Evolutionary conservation across 192 early-diverging fungal genomes (phyloP).

Genomic region (Thamnidium elegans): DNA sequence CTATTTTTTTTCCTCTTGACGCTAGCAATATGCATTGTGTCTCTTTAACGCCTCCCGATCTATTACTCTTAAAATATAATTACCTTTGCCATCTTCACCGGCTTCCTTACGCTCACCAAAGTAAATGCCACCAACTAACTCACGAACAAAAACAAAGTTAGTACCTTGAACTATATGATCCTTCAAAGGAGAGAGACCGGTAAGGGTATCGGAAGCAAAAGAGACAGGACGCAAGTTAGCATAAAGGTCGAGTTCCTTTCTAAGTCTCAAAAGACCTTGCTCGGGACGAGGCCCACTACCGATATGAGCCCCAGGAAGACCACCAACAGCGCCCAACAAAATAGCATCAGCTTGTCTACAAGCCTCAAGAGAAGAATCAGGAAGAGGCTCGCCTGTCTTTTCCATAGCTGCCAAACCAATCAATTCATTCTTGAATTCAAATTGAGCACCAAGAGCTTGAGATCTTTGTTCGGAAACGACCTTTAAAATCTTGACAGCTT

Average conservation of each 20-base stretch:
- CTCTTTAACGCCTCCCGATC: neutral
- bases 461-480: slow-evolving; percentile 65
- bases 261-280: slow-evolving; percentile 87
- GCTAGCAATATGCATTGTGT: neutral
- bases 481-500: slow-evolving; percentile 89
- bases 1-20: neutral
- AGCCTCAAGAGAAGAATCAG: slow-evolving; percentile 75
- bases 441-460: slow-evolving; percentile 52
- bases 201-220: slow-evolving; percentile 83
- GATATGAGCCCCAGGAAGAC: slow-evolving; percentile 69
- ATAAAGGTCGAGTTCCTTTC: slow-evolving; percentile 91
- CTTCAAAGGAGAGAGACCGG: slow-evolving; percentile 85
- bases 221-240: slow-evolving; percentile 96
- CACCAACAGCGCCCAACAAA: slow-evolving; percentile 95
- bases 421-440: slow-evolving; percentile 75
- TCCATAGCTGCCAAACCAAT: slow-evolving; percentile 95
- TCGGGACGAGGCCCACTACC: slow-evolving; percentile 85
- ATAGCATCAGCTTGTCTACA: slow-evolving; percentile 87
- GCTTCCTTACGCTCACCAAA: slow-evolving; percentile 93
- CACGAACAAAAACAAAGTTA: slow-evolving; percentile 90
- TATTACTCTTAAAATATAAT: neutral
- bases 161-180: slow-evolving; percentile 87
- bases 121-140: slow-evolving; percentile 97
- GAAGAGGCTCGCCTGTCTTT: slow-evolving; percentile 71
- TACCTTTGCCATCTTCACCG: slow-evolving; percentile 72